These are phyloP conservation scores for Suhomyces sp. DNA, from an alignment of 805 yeast species.

Conservation along the genomic window DNA sequence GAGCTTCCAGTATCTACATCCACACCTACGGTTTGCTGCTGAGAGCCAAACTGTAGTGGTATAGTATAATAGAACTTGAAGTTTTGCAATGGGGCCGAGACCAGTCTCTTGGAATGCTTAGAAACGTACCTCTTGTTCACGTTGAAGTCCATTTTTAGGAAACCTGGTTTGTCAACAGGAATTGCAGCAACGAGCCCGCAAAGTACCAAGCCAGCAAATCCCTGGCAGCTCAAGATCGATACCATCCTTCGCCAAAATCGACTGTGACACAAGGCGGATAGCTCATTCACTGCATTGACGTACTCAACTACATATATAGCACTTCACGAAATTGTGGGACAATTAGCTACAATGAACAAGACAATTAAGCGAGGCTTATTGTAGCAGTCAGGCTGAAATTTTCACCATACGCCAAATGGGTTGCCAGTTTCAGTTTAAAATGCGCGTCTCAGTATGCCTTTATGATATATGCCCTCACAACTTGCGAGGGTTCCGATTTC, in stretches of 20 bases:
- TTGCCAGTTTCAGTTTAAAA: background rate
- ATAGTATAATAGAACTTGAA: conserved; percentile 5
- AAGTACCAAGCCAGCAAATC: background rate
- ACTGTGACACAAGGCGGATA: background rate
- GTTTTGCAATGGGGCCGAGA: conserved; percentile 4
- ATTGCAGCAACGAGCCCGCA: background rate
- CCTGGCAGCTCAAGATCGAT: background rate
- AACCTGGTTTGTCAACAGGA: background rate
- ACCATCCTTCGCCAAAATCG: background rate
- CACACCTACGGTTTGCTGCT: conserved; percentile 8
- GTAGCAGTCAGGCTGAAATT: background rate
- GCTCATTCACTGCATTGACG: background rate
- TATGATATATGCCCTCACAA: background rate
- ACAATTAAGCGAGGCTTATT: background rate
- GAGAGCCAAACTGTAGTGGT: conserved; percentile 9
- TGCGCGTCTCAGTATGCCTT: background rate
- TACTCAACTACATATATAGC: background rate
- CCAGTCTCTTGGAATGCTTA: background rate
- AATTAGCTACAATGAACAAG: background rate
- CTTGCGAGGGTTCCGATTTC: background rate
- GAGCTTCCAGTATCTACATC: conserved; percentile 14
- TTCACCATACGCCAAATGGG: background rate
- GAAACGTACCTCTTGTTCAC: background rate
- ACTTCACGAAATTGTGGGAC: background rate
- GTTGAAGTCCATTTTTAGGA: conserved; percentile 1